A percentile compares a stretch with the other conserved stretches of the same genome.
These are phyloP conservation scores for Dalbergia cochinchinensis DNA, from an alignment of 306 rosid species.

Conservation along the genomic window DNA sequence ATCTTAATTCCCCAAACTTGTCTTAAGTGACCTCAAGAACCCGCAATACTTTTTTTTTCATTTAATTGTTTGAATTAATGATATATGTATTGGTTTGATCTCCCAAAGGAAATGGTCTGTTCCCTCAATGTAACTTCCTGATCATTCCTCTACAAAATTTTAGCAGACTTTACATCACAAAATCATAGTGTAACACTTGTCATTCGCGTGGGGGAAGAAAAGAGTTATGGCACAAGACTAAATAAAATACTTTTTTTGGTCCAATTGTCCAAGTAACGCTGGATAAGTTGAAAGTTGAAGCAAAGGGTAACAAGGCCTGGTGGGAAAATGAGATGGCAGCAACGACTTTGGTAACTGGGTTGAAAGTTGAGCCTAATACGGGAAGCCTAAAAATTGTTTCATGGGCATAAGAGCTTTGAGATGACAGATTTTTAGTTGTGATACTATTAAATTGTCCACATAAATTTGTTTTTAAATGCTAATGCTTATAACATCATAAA, in stretches of 20 bases:
- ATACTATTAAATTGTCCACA: background rate
- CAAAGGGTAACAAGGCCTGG: background rate
- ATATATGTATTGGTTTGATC: background rate
- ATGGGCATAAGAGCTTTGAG: constrained; percentile 15
- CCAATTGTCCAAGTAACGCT: constrained; percentile 1
- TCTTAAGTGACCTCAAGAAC: no score
- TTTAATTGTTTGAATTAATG: no score
- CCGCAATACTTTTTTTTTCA: background rate
- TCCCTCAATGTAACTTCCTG: background rate
- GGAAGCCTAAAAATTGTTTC: constrained; percentile 19
- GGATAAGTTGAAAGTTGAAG: background rate
- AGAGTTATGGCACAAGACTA: background rate
- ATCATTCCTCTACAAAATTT: background rate
- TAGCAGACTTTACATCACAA: background rate
- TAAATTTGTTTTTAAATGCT: background rate
- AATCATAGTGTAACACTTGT: background rate
- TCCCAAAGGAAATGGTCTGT: background rate
- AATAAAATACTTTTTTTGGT: background rate
- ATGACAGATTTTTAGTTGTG: constrained; percentile 6
- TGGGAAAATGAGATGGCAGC: constrained; percentile 25
- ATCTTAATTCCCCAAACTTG: no score
- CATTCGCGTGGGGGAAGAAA: background rate
- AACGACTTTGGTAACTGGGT: constrained; percentile 34
- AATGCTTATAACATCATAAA: background rate
- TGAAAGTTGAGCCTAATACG: constrained; percentile 8